Base-by-base conservation (phyloP, 2,329 filamentous ascomycete species). In the Apiospora marii region DNA sequence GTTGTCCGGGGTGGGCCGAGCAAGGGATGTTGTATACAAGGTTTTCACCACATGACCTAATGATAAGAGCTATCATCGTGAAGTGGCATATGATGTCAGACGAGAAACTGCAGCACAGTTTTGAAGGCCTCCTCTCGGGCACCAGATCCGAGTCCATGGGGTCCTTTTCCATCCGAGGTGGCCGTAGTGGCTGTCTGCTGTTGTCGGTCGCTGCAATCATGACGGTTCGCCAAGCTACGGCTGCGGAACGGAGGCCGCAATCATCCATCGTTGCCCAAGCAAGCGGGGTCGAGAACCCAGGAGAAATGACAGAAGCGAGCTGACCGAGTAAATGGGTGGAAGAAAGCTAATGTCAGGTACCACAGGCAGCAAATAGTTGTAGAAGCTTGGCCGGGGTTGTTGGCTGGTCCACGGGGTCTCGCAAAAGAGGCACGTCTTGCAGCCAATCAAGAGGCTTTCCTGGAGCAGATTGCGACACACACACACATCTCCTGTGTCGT, bases 321-420 rank as follows among this genome's bases (percentile, higher is more conserved):
- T 27, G n/a, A 58, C 51, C 24, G 4, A 24, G 46, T 19, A 49
- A n/a, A 49, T n/a, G n/a, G 10, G 7, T 8, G 7, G 14, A 34
- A 37, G 30, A 37, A 61, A n/a, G 12, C 53, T 37, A 61, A 61
- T 61, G 53, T 19, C 53, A 61, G 53, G 53, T 12, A 61, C 53
- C 53, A 12, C 30, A n/a, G 16, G 30, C 53, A 37, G 27, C 27
- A 30, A 4, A 30, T 30, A 30, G 30, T n/a, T 12, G 30, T 61
- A 10, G 19, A 2, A 61, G 53, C 51, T 58, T 58, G 51, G 27
- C 51, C 24, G 24, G 51, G 24, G 24, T 27, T 14, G 14, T 22
- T 49, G 46, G 22, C 46, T 27, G 24, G 24, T 58, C 51, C 24
- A 30, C 13, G 13, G 24, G 30, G 49, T 27, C 49, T 30, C 10